Evolutionary conservation across 1,284 basidiomycete species (phyloP).

Genomic region (Ceratorhiza oryzae-sativae): DNA sequence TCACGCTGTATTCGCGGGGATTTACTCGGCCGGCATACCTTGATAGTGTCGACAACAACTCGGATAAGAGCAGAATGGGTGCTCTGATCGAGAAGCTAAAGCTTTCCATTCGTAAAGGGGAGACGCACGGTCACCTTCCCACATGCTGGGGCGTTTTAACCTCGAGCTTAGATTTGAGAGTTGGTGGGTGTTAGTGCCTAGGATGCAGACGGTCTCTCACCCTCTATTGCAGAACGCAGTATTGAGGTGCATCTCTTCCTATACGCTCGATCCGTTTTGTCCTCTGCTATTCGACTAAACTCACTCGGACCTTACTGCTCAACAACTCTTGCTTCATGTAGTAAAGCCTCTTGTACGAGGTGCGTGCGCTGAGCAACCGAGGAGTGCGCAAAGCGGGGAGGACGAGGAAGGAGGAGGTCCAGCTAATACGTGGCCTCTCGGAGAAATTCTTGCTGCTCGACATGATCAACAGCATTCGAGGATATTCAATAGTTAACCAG

Average conservation of each 20-base stretch:
- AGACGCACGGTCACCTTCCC: slow-evolving; percentile 82
- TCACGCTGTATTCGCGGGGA: slow-evolving; percentile 87
- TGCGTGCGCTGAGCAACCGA: slow-evolving; percentile 55
- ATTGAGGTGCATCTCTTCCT: slow-evolving; percentile 91
- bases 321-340: slow-evolving; percentile 82
- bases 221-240: slow-evolving; percentile 63
- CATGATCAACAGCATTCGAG: slow-evolving; percentile 96
- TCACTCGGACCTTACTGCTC: slow-evolving; percentile 91
- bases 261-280: slow-evolving; percentile 87
- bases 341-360: slow-evolving; percentile 69
- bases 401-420: slow-evolving; percentile 56
- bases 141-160: slow-evolving; percentile 90
- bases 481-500: slow-evolving; percentile 85
- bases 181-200: slow-evolving; percentile 61
- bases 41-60: slow-evolving; percentile 46
- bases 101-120: slow-evolving; percentile 66
- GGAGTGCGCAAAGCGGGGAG: slow-evolving; percentile 36
- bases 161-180: slow-evolving; percentile 73
- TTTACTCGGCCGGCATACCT: slow-evolving; percentile 63
- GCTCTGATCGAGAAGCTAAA: slow-evolving; percentile 72
- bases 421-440: slow-evolving; percentile 92
- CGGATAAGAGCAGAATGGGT: slow-evolving; percentile 38
- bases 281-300: slow-evolving; percentile 91
- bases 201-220: background rate
- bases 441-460: slow-evolving; percentile 88